Evolutionary conservation across 768 basidiomycete genomes (phyloP), one percentile per base, ranked within the genome.

Genomic region (Suillus clintonianus): DNA sequence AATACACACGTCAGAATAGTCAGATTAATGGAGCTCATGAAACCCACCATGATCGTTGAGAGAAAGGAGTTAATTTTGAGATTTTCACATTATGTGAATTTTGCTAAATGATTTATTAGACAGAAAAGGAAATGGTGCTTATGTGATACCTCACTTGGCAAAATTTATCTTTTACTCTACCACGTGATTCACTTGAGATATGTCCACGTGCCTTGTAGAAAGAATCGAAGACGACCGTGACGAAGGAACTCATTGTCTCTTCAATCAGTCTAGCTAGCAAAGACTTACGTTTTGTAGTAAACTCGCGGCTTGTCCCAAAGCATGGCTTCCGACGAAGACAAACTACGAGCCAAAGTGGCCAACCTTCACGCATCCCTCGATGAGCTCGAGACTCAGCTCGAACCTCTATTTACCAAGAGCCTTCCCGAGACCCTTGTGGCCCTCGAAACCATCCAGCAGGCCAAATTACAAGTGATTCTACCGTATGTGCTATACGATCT

Each of bases 401-500:
- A 87, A 17, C 87, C 90, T 8, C 77, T 95, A 13, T 81, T 94
- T 48, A 75, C 88, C 0, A 84, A 89, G 63, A 81, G 89, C 3
- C 81, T 95, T 15, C 83, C 88, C 6, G 89, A 93, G 67, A 86
- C 87, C 0, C 71, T 88, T 17, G 75, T 89, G 27, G 80, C 80
- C 14, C 80, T 94, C 30, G 87, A 91, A 64, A 85, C 86, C 8
- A 79, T 95, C 24, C 89, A 93, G 64, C 90, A 92, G 69, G 93
- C 92, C 30, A 93, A 94, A 74, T 75, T 94, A 3, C 90, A 95
- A 66, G 88, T 88, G 6, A 79, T 86, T 41, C 71, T 95, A 48
- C 91, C 92, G n/a, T 95, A 95, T 75, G 81, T 92, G 36, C 82
- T 90, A 4, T 92, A 95, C 70, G 92, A 94, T 74, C 82, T 95